Percentiles rank a stretch among this genome's conserved stretches.
Evolutionary conservation across 306 rosid species (phyloP).

Genomic region (Castanea mollissima): DNA sequence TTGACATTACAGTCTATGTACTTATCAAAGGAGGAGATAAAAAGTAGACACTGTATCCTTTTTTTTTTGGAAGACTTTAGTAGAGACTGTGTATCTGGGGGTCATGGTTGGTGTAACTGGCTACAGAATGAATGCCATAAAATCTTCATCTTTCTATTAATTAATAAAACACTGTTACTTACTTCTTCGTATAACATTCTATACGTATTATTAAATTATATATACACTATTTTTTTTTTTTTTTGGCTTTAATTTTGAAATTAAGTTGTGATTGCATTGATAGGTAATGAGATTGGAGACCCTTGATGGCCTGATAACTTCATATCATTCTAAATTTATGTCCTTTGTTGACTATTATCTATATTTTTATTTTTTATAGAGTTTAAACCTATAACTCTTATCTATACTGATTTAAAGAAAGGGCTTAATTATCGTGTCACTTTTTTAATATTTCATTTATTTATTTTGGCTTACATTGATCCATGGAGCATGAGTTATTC

Average conservation of each 20-base stretch:
- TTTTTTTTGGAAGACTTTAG: not conserved
- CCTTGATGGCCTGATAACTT: no score
- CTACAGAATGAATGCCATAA: not conserved
- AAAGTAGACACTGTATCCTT: not conserved
- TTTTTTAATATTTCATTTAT: no score
- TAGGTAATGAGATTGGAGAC: no score
- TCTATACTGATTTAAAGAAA: no score
- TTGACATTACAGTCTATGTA: slow-evolving; percentile 2
- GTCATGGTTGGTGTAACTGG: not conserved
- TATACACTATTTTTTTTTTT: not conserved
- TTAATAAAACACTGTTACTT: not conserved
- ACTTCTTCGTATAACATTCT: not conserved
- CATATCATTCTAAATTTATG: no score
- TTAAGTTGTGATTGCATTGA: not conserved
- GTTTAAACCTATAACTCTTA: no score
- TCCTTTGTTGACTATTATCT: no score
- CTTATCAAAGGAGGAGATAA: slow-evolving; percentile 4
- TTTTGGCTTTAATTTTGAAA: not conserved
- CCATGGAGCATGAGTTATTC: no score
- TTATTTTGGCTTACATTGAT: no score
- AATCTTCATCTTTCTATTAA: not conserved
- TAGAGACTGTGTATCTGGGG: not conserved
- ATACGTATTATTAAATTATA: not conserved
- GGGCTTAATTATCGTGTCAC: no score
- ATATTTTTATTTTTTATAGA: no score